phyloP scores from a whole-genome alignment of 2,329 filamentous ascomycete species.

The Alternaria gansuensis region DNA sequence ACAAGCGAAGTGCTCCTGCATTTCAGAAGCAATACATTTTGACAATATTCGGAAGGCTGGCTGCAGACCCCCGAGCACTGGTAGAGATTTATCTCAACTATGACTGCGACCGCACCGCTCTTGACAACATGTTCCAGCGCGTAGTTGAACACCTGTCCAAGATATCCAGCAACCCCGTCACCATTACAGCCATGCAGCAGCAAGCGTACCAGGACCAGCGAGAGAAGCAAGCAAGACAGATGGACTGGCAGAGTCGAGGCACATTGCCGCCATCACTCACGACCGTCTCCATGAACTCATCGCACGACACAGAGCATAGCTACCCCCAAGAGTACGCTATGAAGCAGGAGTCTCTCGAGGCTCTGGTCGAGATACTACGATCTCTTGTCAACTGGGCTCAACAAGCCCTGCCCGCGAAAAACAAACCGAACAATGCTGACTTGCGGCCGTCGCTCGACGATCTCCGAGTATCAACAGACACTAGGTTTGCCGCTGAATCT shows the following conservation, averaged over 20 bases:
- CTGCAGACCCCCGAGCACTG: slow-evolving; percentile 83
- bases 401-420: slow-evolving; percentile 65
- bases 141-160: slow-evolving; percentile 93
- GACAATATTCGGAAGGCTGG: slow-evolving; percentile 82
- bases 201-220: slow-evolving; percentile 85
- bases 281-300: slow-evolving; percentile 72
- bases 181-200: slow-evolving; percentile 79
- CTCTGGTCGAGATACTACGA: slow-evolving; percentile 84
- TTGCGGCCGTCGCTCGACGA: slow-evolving; percentile 65
- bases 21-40: slow-evolving; percentile 95
- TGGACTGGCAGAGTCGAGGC: slow-evolving; percentile 87
- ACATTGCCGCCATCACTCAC: slow-evolving; percentile 87
- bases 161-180: slow-evolving; percentile 80
- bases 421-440: slow-evolving; percentile 56
- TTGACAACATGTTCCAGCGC: slow-evolving; percentile 96
- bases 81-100: slow-evolving; percentile 98
- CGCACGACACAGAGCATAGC: slow-evolving; percentile 69
- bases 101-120: slow-evolving; percentile 88
- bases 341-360: slow-evolving; percentile 88
- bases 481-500: slow-evolving; percentile 65
- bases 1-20: slow-evolving; percentile 82
- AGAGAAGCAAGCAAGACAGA: slow-evolving; percentile 65
- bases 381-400: slow-evolving; percentile 94
- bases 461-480: slow-evolving; percentile 80
- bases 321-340: slow-evolving; percentile 89